Conservation (phyloP, 768 basidiomycete species). For the Trametes sanguinea region DNA sequence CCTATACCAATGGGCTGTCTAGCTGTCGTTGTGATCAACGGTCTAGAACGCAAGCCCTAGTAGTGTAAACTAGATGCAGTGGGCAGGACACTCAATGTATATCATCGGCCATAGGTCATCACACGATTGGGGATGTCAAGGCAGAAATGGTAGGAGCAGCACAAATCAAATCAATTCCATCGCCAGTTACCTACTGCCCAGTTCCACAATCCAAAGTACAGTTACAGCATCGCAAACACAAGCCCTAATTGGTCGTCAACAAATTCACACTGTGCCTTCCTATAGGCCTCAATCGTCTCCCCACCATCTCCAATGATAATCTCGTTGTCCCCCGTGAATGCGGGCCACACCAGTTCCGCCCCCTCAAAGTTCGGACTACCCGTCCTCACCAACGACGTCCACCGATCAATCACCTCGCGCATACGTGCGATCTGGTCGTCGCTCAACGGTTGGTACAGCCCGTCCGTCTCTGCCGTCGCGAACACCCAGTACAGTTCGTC, state of each 20-base stretch:
- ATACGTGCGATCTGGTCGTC: constrained; percentile 10
- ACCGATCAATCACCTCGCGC: constrained; percentile 14
- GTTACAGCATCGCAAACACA: constrained; percentile 2
- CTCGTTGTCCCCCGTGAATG: constrained; percentile 15
- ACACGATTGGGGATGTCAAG: neutral
- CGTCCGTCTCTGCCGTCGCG: constrained; percentile 17
- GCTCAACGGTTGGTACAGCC: constrained; percentile 15
- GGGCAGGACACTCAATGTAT: constrained; percentile 19
- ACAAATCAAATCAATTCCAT: no score
- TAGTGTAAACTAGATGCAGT: constrained; percentile 12
- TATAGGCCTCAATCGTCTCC: constrained; percentile 10
- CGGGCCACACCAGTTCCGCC: constrained; percentile 8
- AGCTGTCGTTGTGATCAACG: neutral
- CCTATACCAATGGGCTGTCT: neutral
- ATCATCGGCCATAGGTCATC: constrained; percentile 3
- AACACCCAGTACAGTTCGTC: constrained; percentile 20
- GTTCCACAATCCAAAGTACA: neutral
- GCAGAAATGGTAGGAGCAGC: no score
- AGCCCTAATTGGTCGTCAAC: constrained; percentile 6
- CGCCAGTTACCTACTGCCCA: no score
- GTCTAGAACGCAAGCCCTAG: neutral
- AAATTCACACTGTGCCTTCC: constrained; percentile 15
- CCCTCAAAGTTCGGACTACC: constrained; percentile 18
- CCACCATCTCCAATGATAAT: constrained; percentile 7
- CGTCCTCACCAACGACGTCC: constrained; percentile 16